Base-by-base conservation (phyloP, 208 protist species). In the Acanthamoeba lenticulata region DNA sequence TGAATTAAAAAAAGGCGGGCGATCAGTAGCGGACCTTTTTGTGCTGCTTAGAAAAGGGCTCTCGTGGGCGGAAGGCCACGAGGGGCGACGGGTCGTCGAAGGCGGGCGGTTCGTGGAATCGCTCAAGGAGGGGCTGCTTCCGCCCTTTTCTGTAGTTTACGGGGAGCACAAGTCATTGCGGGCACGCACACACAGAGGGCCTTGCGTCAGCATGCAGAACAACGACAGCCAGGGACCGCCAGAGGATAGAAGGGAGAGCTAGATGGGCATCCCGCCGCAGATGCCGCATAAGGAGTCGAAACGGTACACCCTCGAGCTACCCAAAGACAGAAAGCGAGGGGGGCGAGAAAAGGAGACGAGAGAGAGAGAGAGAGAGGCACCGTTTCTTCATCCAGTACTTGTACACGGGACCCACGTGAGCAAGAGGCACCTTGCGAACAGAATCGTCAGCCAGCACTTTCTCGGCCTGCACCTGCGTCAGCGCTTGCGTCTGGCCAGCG, bases 341-440 rank as follows among this genome's bases (percentile, higher is more conserved):
- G n/a, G n/a, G n/a, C 15, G 52, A n/a, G 52, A 5, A 21, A 21
- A 24, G 52, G 3, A 24, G 1, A 60, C 4, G 3, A 38, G 17
- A 29, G 65, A 2, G 5, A 15, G 2, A 11, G 32, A 19, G 13
- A 27, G 24, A 27, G 6, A 1, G 2, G 65, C 38, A 74, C 65
- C 65, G n/a, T 52, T 86, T 86, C 77, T 86, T 55, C 45, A 55
- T 86, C 77, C 77, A 86, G 24, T 86, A 86, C 21, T 86, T 86
- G 77, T 86, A 86, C 77, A 86, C 77, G n/a, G 77, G 42, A 52
- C 38, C 77, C 11, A 86, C 32, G 34, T 86, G 77, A 38, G 1
- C 17, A 9, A 19, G 77, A 11, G 77, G 24, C n/a, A 45, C 77
- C 21, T 86, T 86, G 9, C 27, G 27, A 6, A n/a, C 52, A n/a